These are phyloP conservation scores for Cyclotella atomus DNA, from an alignment of 108 stramenopile genomes.

Conservation along the genomic window DNA sequence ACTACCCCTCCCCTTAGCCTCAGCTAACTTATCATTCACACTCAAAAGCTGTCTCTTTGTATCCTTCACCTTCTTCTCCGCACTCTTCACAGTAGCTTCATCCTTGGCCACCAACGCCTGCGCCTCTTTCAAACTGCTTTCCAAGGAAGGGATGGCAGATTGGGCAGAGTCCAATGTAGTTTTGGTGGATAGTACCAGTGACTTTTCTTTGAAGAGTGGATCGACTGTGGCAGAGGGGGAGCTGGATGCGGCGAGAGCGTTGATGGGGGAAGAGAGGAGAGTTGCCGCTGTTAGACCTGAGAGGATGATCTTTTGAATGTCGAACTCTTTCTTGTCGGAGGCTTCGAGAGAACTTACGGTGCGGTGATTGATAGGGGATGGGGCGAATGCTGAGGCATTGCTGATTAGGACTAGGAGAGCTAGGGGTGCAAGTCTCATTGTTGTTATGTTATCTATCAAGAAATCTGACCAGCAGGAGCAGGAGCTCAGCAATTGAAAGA, in stretches of 20 bases:
- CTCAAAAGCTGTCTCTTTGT: not conserved
- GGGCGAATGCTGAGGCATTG: conserved; percentile 3
- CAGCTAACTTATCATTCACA: conserved; percentile 21
- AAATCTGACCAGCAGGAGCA: too few species aligned
- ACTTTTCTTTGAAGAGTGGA: conserved; percentile 12
- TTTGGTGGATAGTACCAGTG: conserved; percentile 8
- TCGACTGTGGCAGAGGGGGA: conserved; percentile 1
- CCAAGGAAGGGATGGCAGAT: not conserved
- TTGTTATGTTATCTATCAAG: not conserved
- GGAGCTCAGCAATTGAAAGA: too few species aligned
- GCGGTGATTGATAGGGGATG: not conserved
- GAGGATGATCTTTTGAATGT: conserved; percentile 12
- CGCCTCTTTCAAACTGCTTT: not conserved
- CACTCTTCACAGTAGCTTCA: not conserved
- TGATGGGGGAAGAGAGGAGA: conserved; percentile 5
- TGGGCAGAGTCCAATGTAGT: conserved; percentile 1
- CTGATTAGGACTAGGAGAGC: not conserved
- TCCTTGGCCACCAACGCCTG: conserved; percentile 10
- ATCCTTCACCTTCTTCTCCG: conserved; percentile 10
- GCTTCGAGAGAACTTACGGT: not conserved
- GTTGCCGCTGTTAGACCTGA: conserved; percentile 9
- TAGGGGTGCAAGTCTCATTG: conserved; percentile 11
- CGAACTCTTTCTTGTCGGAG: not conserved
- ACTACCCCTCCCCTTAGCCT: conserved; percentile 1
- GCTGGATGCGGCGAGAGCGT: not conserved